Percentiles rank a stretch among this genome's conserved stretches.
Evolutionary conservation across 208 protist species (phyloP).

Genomic region (Leishmania martiniquensis): DNA sequence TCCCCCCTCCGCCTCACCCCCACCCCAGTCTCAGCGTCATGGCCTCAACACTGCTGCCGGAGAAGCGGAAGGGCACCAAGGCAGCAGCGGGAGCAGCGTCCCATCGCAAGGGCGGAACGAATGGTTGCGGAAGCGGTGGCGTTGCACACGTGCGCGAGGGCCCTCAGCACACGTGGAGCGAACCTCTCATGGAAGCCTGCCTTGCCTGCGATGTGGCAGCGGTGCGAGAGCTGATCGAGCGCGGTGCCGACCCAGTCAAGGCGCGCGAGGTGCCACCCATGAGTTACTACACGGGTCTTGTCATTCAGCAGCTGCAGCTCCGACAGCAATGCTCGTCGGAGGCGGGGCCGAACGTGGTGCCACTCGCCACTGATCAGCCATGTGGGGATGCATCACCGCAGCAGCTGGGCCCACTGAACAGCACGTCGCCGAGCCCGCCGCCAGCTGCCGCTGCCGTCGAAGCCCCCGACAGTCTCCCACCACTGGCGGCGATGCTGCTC

Average conservation of each 20-base stretch:
- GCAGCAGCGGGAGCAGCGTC: neutral
- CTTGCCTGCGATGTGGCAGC: slow-evolving; percentile 45
- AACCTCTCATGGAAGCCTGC: slow-evolving; percentile 73
- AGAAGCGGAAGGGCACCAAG: slow-evolving; percentile 8
- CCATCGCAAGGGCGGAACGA: neutral
- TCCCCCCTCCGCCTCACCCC: neutral
- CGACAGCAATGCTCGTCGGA: neutral
- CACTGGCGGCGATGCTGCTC: slow-evolving; percentile 49
- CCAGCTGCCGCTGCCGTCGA: neutral
- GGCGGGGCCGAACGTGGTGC: neutral
- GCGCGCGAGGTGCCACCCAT: slow-evolving; percentile 63
- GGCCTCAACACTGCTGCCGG: slow-evolving; percentile 2
- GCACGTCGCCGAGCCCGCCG: neutral
- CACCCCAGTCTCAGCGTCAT: neutral
- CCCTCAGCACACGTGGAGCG: slow-evolving; percentile 84
- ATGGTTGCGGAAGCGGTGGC: neutral
- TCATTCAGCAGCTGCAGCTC: slow-evolving; percentile 16
- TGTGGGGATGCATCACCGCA: neutral
- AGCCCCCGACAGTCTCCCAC: slow-evolving; percentile 17
- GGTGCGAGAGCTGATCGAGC: slow-evolving; percentile 45
- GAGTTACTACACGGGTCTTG: slow-evolving; percentile 15
- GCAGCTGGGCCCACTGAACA: neutral
- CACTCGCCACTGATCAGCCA: neutral
- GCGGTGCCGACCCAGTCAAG: slow-evolving; percentile 59
- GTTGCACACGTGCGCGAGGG: slow-evolving; percentile 45